Conservation (phyloP, 2,329 filamentous ascomycete genomes). For the Microascus cirrosus region DNA sequence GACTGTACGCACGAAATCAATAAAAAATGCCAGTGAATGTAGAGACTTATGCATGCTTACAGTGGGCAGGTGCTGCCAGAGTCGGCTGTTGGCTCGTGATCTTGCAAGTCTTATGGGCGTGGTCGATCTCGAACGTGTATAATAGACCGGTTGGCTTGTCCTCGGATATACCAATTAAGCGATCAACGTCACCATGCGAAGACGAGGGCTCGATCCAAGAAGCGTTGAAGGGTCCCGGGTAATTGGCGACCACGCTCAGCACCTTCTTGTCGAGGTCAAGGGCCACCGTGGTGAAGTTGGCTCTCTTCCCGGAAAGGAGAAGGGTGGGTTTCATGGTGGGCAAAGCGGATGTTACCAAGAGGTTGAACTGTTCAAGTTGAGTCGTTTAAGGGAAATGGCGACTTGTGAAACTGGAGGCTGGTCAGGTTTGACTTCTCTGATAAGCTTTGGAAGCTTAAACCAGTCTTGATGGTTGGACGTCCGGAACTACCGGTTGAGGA, state of each 20-base stretch:
- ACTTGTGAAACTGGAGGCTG: background rate
- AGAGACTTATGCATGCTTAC: background rate
- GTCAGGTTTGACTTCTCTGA: background rate
- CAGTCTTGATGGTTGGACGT: no score
- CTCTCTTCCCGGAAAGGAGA: background rate
- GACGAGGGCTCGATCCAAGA: background rate
- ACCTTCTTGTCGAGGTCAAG: background rate
- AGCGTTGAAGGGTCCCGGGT: background rate
- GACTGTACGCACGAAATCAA: background rate
- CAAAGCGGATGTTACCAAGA: background rate
- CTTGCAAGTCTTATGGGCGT: background rate
- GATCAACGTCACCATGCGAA: background rate
- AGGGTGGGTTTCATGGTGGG: background rate
- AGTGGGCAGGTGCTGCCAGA: background rate
- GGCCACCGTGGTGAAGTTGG: background rate
- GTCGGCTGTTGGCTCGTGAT: background rate
- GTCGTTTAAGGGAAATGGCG: background rate
- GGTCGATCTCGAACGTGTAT: background rate
- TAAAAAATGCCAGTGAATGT: background rate
- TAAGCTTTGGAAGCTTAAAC: background rate
- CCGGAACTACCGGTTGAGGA: no score
- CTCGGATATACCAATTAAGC: background rate
- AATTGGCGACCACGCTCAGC: background rate
- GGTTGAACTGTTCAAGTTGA: background rate
- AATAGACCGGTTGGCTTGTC: background rate